Conservation (phyloP, 1,139 yeast genomes). For the Debaryomyces fabryi region DNA sequence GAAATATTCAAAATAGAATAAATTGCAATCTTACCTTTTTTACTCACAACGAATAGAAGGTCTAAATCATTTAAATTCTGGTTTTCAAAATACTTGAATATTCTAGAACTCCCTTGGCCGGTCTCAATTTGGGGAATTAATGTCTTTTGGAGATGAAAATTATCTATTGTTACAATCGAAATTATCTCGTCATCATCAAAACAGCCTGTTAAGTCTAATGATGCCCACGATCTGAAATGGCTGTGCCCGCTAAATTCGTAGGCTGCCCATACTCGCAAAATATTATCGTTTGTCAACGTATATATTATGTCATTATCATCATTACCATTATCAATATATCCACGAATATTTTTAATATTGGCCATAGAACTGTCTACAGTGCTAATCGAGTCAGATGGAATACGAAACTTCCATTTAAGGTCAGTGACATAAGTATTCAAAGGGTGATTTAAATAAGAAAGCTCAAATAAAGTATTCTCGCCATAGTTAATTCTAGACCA, state of each 20-base stretch:
- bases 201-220: constrained; percentile 44
- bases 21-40: constrained; percentile 46
- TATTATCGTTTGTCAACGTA: constrained; percentile 58
- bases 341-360: constrained; percentile 41
- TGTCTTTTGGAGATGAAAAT: constrained; percentile 38
- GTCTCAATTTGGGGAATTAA: constrained; percentile 15
- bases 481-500: constrained; percentile 82
- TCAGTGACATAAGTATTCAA: constrained; percentile 49
- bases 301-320: constrained; percentile 54
- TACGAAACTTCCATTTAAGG: constrained; percentile 52
- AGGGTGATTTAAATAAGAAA: constrained; percentile 69
- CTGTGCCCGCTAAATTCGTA: constrained; percentile 62
- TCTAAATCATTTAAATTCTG: constrained; percentile 39
- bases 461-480: constrained; percentile 66
- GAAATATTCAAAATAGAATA: constrained; percentile 57
- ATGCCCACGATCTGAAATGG: constrained; percentile 63
- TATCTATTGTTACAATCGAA: constrained; percentile 60
- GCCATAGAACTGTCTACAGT: constrained; percentile 37
- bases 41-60: constrained; percentile 55
- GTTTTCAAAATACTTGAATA: constrained; percentile 15
- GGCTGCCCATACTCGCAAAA: constrained; percentile 73
- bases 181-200: constrained; percentile 24
- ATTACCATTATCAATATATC: constrained; percentile 32
- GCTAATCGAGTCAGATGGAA: constrained; percentile 13
- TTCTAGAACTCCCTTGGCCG: constrained; percentile 9